phyloP scores from a whole-genome alignment of 2,329 filamentous ascomycete species.

The Cladosporium oxysporum region DNA sequence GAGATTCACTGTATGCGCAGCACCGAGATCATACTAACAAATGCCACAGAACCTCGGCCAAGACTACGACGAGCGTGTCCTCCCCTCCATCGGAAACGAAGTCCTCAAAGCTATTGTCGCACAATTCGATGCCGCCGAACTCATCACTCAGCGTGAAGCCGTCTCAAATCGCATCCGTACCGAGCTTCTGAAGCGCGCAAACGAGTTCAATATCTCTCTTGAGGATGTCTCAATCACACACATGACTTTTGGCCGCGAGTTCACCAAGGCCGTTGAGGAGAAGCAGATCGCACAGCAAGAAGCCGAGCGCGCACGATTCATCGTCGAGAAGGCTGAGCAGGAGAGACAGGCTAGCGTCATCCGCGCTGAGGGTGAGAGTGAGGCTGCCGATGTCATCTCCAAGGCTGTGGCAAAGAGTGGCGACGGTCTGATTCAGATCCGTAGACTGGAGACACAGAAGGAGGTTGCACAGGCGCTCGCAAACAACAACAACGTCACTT shows the following conservation, averaged over 20 bases:
- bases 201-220: conserved; percentile 98
- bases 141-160: conserved; percentile 98
- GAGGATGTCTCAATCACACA: conserved; percentile 99
- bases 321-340: conserved; percentile 98
- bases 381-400: conserved; percentile 92
- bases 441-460: conserved; percentile 93
- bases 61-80: conserved; percentile 81
- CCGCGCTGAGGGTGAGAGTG: conserved; percentile 94
- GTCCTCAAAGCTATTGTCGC: conserved; percentile 57
- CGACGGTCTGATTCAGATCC: conserved; percentile 91
- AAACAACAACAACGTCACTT: conserved; percentile 91
- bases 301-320: conserved; percentile 93
- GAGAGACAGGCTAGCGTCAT: conserved; percentile 99
- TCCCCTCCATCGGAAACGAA: conserved; percentile 58
- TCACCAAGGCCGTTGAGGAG: conserved; percentile 98
- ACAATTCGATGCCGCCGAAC: conserved; percentile 56
- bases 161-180: conserved; percentile 91
- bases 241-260: conserved; percentile 99
- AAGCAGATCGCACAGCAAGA: conserved; percentile 99
- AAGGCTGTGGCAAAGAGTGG: conserved; percentile 91
- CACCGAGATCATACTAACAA: background rate
- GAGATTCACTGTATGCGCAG: background rate
- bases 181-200: conserved; percentile 87
- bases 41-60: conserved; percentile 78
- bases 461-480: conserved; percentile 92